A percentile compares a stretch with the other conserved stretches of the same genome.
phyloP scores from a whole-genome alignment of 805 yeast species.

The Jamesozyma lodderae region DNA sequence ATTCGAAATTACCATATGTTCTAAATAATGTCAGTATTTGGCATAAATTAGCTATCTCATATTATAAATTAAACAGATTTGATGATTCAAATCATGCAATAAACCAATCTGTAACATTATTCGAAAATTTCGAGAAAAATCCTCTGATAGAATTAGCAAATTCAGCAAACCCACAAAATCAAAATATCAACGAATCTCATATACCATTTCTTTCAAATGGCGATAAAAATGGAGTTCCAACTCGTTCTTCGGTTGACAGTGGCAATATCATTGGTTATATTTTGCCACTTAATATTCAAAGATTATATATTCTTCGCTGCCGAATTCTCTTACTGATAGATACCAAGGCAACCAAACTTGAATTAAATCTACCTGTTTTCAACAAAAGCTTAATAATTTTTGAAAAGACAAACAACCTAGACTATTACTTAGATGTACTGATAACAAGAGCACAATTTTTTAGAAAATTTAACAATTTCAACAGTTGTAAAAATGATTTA shows the following conservation, averaged over 20 bases:
- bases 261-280: not conserved
- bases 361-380: constrained; percentile 8
- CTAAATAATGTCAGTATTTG: constrained; percentile 13
- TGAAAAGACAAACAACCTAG: constrained; percentile 6
- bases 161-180: not conserved
- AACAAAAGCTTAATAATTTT: constrained; percentile 11
- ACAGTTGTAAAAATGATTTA: constrained; percentile 11
- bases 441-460: constrained; percentile 19
- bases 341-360: constrained; percentile 4
- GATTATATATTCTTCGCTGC: constrained; percentile 12
- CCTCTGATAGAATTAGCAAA: not conserved
- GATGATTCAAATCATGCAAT: constrained; percentile 21
- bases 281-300: not conserved
- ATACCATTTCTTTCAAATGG: not conserved
- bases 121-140: constrained; percentile 1
- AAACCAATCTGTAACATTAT: constrained; percentile 4
- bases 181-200: not conserved
- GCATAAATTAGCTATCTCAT: constrained; percentile 18
- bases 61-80: constrained; percentile 16
- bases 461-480: constrained; percentile 10
- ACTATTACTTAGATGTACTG: constrained; percentile 13
- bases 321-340: constrained; percentile 14
- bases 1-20: constrained; percentile 8
- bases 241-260: not conserved
- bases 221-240: not conserved